Evolutionary conservation across 2,329 filamentous ascomycete genomes (phyloP).

Genomic region (Coniochaeta ligniaria): DNA sequence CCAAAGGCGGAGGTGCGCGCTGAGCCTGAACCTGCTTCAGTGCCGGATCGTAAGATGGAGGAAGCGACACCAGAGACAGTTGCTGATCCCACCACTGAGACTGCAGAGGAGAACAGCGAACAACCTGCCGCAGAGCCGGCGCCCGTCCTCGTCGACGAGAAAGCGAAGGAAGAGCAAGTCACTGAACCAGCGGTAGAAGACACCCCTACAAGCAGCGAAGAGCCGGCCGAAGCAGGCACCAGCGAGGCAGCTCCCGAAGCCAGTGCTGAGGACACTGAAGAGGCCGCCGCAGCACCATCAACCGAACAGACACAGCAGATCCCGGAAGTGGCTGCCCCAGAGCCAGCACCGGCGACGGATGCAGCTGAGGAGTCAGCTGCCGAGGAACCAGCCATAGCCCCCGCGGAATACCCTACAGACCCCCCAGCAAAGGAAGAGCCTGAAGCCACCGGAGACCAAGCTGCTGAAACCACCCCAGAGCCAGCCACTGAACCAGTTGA

Average conservation of each 20-base stretch:
- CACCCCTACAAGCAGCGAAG: not conserved
- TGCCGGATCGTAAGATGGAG: not conserved
- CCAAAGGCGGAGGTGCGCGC: conserved; percentile 6
- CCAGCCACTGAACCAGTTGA: not conserved
- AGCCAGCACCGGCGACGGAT: not conserved
- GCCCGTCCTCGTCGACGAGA: not conserved
- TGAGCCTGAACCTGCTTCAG: not conserved
- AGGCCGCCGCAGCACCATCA: not conserved
- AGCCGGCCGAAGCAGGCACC: not conserved
- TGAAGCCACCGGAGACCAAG: not conserved
- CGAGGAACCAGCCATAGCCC: conserved; percentile 4
- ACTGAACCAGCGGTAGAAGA: not conserved
- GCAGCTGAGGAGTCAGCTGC: conserved; percentile 32
- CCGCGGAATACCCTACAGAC: conserved; percentile 7
- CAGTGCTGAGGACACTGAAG: not conserved
- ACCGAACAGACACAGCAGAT: not conserved
- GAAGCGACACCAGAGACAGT: not conserved
- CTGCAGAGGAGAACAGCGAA: not conserved
- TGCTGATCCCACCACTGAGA: not conserved
- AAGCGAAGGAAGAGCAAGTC: conserved; percentile 17
- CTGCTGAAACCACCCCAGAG: not conserved
- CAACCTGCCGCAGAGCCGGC: not conserved
- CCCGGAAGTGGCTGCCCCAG: not conserved
- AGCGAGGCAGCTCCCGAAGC: not conserved
- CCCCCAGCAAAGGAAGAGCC: conserved; percentile 8